Evolutionary conservation across 2,329 filamentous ascomycete genomes (phyloP).

Genomic region (Fusarium chlamydosporum): DNA sequence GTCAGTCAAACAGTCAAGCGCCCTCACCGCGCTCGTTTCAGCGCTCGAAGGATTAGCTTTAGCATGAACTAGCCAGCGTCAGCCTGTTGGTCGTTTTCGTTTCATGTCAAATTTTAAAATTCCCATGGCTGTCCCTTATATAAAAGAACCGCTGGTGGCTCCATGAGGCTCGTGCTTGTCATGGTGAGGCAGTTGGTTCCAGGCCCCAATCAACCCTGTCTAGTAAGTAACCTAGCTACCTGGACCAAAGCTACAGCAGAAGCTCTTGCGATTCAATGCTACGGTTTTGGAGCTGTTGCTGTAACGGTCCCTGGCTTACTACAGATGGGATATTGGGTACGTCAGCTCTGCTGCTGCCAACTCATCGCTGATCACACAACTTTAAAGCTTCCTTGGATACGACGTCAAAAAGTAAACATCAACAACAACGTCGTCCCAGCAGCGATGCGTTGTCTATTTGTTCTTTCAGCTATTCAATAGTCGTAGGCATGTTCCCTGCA

Average conservation of each 20-base stretch:
- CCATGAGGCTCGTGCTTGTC: slow-evolving; percentile 36
- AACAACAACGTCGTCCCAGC: slow-evolving; percentile 18
- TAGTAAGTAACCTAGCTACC: not conserved
- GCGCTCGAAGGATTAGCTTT: slow-evolving; percentile 2
- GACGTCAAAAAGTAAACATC: slow-evolving; percentile 22
- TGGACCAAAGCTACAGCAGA: not conserved
- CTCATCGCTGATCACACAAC: slow-evolving; percentile 39
- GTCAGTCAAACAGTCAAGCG: not conserved
- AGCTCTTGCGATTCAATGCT: slow-evolving; percentile 16
- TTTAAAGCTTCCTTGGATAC: slow-evolving; percentile 29
- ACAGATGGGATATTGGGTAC: not conserved
- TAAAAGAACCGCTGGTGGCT: slow-evolving; percentile 1
- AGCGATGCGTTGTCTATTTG: slow-evolving; percentile 4
- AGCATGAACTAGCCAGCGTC: not conserved
- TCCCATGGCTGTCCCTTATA: not conserved
- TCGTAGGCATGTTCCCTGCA: slow-evolving; percentile 31
- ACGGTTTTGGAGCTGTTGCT: slow-evolving; percentile 13
- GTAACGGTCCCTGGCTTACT: slow-evolving; percentile 14
- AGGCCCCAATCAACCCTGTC: slow-evolving; percentile 5
- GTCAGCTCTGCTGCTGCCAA: slow-evolving; percentile 18
- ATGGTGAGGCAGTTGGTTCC: slow-evolving; percentile 46
- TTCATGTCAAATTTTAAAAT: slow-evolving; percentile 18
- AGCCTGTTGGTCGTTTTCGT: not conserved
- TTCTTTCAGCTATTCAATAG: slow-evolving; percentile 4
- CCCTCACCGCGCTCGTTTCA: slow-evolving; percentile 10